Percentiles rank a stretch among this genome's conserved stretches.
Evolutionary conservation across 768 basidiomycete genomes (phyloP).

Genomic region (Phallus indusiatus): DNA sequence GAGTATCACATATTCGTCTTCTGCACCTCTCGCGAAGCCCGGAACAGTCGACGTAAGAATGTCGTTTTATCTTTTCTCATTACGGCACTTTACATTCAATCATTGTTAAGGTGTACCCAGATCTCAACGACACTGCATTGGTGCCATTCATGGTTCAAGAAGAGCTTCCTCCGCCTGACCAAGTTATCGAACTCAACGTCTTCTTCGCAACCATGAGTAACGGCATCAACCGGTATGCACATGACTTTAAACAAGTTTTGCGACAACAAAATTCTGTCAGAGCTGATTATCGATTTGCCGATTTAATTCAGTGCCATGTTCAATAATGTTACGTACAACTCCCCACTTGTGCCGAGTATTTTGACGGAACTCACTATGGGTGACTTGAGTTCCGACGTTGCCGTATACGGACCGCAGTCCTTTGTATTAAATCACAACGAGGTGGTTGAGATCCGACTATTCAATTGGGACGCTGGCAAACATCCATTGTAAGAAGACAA

Average conservation of each 20-base stretch:
- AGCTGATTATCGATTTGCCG: not conserved
- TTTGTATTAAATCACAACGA: conserved; percentile 69
- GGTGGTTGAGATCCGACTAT: conserved; percentile 34
- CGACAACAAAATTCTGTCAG: no score
- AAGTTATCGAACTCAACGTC: conserved; percentile 60
- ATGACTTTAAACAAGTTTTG: no score
- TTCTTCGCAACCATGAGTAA: conserved; percentile 79
- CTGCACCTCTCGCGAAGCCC: conserved; percentile 40
- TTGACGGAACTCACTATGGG: conserved; percentile 75
- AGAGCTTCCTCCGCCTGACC: conserved; percentile 37
- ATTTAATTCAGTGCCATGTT: conserved; percentile 41
- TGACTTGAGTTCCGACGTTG: conserved; percentile 49
- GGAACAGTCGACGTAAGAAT: conserved; percentile 33
- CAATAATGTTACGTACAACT: conserved; percentile 59
- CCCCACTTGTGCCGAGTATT: conserved; percentile 64
- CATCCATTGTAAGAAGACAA: conserved; percentile 70
- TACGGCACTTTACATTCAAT: conserved; percentile 6
- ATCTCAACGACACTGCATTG: conserved; percentile 58
- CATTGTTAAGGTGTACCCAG: conserved; percentile 34
- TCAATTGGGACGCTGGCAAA: conserved; percentile 40
- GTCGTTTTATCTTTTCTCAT: not conserved
- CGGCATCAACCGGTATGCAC: conserved; percentile 57
- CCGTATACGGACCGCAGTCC: conserved; percentile 72
- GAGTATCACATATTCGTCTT: conserved; percentile 63
- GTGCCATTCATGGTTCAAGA: conserved; percentile 50